Evolutionary conservation across 192 early-diverging fungal genomes (phyloP).

Genomic region (Thamnidium elegans): DNA sequence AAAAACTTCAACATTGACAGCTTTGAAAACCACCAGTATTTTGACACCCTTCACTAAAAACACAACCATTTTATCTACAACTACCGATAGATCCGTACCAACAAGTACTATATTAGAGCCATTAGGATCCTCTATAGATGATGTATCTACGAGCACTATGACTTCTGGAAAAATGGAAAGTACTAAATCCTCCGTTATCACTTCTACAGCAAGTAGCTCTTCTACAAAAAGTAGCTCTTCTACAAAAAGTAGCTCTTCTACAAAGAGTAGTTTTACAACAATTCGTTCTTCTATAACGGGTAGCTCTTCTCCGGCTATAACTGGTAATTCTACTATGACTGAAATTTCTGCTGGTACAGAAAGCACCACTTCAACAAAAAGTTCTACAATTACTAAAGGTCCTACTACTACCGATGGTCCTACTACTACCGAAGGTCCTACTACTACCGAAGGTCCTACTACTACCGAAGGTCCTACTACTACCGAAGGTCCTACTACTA

Average conservation of each 20-base stretch:
- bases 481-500: neutral
- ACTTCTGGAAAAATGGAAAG: no score
- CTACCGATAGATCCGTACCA: no score
- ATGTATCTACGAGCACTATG: no score
- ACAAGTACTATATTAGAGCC: no score
- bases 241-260: neutral
- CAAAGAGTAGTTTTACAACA: no score
- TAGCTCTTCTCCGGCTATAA: neutral
- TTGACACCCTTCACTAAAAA: no score
- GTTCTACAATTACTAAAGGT: neutral
- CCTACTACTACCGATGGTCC: neutral
- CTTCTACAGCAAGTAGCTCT: neutral
- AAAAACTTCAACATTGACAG: no score
- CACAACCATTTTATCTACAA: no score
- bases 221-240: neutral
- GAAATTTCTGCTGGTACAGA: neutral
- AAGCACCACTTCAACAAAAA: neutral
- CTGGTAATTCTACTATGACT: neutral
- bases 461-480: neutral
- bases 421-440: neutral
- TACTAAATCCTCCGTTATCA: no score
- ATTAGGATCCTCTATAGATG: no score
- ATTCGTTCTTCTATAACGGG: neutral
- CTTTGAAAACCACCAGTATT: no score
- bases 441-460: neutral